Conservation (phyloP, 805 yeast genomes). For the Phaffomyces thermotolerans region DNA sequence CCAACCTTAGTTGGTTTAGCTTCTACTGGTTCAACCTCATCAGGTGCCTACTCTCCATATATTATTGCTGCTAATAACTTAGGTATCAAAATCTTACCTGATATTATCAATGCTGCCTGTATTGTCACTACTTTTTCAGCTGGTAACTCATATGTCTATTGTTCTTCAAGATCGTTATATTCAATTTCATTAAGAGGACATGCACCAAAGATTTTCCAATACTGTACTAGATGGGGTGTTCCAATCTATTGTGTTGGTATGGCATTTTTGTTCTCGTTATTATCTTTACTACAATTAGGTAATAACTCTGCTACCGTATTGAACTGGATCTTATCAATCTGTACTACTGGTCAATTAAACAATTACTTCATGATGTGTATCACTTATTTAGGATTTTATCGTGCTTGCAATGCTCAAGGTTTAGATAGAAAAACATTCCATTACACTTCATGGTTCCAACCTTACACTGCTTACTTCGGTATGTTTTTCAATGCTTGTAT, state of each 20-base stretch:
- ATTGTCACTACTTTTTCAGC: slow-evolving; percentile 52
- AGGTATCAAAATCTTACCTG: slow-evolving; percentile 41
- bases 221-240: slow-evolving; percentile 57
- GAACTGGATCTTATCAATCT: slow-evolving; percentile 60
- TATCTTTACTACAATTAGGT: slow-evolving; percentile 56
- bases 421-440: slow-evolving; percentile 32
- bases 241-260: slow-evolving; percentile 61
- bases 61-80: slow-evolving; percentile 46
- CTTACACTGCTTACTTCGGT: slow-evolving; percentile 46
- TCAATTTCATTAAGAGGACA: slow-evolving; percentile 45
- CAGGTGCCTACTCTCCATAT: slow-evolving; percentile 49
- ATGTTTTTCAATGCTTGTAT: slow-evolving; percentile 37
- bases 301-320: slow-evolving; percentile 51
- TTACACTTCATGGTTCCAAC: slow-evolving; percentile 52
- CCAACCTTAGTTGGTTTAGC: slow-evolving; percentile 39
- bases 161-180: slow-evolving; percentile 51
- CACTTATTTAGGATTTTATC: slow-evolving; percentile 56
- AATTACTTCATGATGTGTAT: slow-evolving; percentile 49
- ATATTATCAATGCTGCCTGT: slow-evolving; percentile 43
- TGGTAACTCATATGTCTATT: slow-evolving; percentile 48
- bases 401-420: slow-evolving; percentile 50
- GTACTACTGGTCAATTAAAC: slow-evolving; percentile 57
- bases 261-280: slow-evolving; percentile 46
- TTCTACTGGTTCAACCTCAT: slow-evolving; percentile 30
- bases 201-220: slow-evolving; percentile 53